A percentile compares a stretch with the other conserved stretches of the same genome.
Conservation (phyloP, 2,329 filamentous ascomycete genomes). For the Sporothrix mexicana region DNA sequence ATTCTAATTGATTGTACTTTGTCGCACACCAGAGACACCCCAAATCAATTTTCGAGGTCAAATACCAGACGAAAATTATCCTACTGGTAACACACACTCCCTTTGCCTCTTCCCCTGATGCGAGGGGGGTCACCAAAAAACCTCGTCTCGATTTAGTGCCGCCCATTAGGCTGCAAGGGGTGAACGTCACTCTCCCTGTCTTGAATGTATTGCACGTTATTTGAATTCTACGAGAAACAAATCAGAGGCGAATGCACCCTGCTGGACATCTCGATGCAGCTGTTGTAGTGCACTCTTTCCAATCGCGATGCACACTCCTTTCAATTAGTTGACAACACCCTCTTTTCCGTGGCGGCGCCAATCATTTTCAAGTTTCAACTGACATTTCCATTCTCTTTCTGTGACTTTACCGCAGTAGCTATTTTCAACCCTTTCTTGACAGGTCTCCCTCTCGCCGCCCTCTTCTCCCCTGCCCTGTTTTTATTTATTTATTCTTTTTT, state of each 20-base stretch:
- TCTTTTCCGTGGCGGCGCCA: not conserved
- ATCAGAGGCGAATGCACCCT: not conserved
- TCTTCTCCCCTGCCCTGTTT: not conserved
- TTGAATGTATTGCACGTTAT: not conserved
- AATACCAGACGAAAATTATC: slow-evolving; percentile 1
- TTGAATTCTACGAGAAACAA: no score
- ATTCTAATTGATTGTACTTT: no score
- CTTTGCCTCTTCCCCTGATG: not conserved
- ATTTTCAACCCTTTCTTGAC: not conserved
- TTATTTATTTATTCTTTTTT: no score
- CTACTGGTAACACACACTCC: no score
- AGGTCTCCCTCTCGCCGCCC: not conserved
- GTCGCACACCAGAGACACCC: no score
- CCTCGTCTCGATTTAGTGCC: not conserved
- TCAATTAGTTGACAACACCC: not conserved
- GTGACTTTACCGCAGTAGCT: no score
- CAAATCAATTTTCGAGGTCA: not conserved
- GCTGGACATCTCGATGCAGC: slow-evolving; percentile 4
- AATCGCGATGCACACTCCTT: not conserved
- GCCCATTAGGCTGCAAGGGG: slow-evolving; percentile 14
- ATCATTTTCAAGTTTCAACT: not conserved
- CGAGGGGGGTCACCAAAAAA: not conserved
- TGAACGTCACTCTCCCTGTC: not conserved
- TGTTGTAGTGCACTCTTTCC: not conserved
- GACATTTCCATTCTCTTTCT: no score